Conservation (phyloP, 805 yeast species). For the Lipomyces sp. region DNA sequence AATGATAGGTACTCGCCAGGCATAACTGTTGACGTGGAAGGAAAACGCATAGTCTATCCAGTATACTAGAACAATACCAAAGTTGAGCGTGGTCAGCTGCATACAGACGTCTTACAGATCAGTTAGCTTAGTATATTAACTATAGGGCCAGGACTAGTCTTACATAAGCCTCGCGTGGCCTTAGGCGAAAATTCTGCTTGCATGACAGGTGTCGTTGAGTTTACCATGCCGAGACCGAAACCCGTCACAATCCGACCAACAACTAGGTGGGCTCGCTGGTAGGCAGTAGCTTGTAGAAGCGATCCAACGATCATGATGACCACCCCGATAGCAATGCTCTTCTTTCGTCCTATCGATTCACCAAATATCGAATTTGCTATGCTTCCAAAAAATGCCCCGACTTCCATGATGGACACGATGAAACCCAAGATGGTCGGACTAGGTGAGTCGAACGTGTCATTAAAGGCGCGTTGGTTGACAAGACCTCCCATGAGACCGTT, state of each 20-base stretch:
- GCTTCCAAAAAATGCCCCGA: constrained; percentile 57
- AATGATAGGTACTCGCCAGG: constrained; percentile 77
- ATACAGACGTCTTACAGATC: constrained; percentile 52
- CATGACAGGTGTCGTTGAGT: constrained; percentile 83
- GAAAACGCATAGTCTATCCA: constrained; percentile 77
- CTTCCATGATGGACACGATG: constrained; percentile 57
- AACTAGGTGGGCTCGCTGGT: constrained; percentile 70
- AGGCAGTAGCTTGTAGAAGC: constrained; percentile 50
- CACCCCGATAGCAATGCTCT: constrained; percentile 55
- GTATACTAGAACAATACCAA: constrained; percentile 79
- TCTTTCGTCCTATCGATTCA: constrained; percentile 55
- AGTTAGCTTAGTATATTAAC: too few species aligned
- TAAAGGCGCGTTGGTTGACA: constrained; percentile 22
- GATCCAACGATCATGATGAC: constrained; percentile 49
- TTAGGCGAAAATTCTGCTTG: constrained; percentile 76
- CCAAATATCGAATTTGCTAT: constrained; percentile 55
- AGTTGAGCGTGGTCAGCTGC: constrained; percentile 72
- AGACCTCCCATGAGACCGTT: constrained; percentile 35
- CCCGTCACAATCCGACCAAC: constrained; percentile 76
- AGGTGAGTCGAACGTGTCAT: constrained; percentile 49
- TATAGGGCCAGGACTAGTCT: too few species aligned
- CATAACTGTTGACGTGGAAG: constrained; percentile 58
- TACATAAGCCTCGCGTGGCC: constrained; percentile 64
- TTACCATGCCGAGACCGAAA: constrained; percentile 75
- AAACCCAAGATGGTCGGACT: constrained; percentile 52